Conservation (phyloP, 306 rosid genomes). For the Lupinus albus region DNA sequence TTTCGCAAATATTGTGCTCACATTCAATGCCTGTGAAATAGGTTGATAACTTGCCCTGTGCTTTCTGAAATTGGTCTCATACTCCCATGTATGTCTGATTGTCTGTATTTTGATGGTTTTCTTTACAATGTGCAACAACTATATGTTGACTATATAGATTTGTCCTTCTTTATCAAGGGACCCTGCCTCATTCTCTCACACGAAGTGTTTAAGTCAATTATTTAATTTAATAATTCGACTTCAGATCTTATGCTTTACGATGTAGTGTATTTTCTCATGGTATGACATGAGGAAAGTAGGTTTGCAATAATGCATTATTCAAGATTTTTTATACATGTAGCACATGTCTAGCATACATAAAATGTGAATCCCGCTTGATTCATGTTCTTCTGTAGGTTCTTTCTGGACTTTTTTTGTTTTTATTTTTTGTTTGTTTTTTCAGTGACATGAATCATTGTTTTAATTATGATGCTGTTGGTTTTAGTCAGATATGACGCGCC, state of each 20-base stretch:
- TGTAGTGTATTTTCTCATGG: constrained; percentile 21
- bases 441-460: not conserved
- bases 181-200: not conserved
- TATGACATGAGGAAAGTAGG: not conserved
- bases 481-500: constrained; percentile 86
- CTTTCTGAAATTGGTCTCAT: constrained; percentile 21
- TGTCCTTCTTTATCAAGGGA: constrained; percentile 9
- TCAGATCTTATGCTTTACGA: constrained; percentile 9
- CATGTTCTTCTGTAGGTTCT: constrained; percentile 23
- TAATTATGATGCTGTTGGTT: constrained; percentile 50
- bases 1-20: constrained; percentile 78
- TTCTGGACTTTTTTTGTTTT: constrained; percentile 1
- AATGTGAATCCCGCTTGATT: constrained; percentile 19
- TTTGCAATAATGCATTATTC: not conserved
- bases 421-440: not conserved
- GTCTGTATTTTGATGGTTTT: constrained; percentile 29
- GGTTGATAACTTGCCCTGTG: constrained; percentile 48
- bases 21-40: constrained; percentile 84
- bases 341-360: not conserved
- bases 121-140: constrained; percentile 3
- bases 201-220: constrained; percentile 1
- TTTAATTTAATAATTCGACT: constrained; percentile 16
- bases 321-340: not conserved
- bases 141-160: constrained; percentile 11
- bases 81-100: not conserved